Base-by-base conservation (phyloP, 495 filamentous ascomycete genomes). In the Penicillium bialowiezense region DNA sequence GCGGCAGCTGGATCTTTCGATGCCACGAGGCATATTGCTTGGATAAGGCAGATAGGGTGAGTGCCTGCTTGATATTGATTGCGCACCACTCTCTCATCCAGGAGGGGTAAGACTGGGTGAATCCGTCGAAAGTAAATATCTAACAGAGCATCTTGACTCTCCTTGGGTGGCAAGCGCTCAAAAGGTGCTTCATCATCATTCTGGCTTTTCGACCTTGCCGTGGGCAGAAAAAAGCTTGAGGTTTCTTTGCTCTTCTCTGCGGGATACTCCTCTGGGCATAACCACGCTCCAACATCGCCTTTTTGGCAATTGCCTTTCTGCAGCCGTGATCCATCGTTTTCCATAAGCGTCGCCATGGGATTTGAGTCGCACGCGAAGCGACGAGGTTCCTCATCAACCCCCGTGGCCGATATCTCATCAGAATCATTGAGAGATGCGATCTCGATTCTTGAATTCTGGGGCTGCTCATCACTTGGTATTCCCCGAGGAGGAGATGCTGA, bases 21-120 rank as follows among this genome's bases (percentile, higher is more conserved):
- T 9, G 70, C 63, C 40, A 64, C 69, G 41, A 73, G 67, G 31
- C 60, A 63, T 14, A 73, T 55, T 2, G 56, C 40, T 14, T 66
- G 66, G 14, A 64, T 41, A 21, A 72, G 59, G 10, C 55, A 31
- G 15, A 55, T 40, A 45, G 46, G 48, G 7, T 57, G 18, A n/a
- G 41, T 26, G 1, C 48, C 57, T 15, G 59, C 51, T 26, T 50
- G 36, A 10, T 53, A 59, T 15, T 58, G 56, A 17, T 29, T 44
- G 17, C 41, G 59, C 5, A 55, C 24, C 1, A 50, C 48, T 0
- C 50, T 34, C 21, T 69, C 59, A 41, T 72, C 56, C 4, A 73
- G 17, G 24, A 73, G 41, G 10, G 70, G 60, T 12, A 63, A 28
- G 8, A 61, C 15, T 3, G 62, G 63, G 26, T 65, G 53, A 18